Evolutionary conservation across 106 monocot species (phyloP).

Genomic region (Allium cepa): DNA sequence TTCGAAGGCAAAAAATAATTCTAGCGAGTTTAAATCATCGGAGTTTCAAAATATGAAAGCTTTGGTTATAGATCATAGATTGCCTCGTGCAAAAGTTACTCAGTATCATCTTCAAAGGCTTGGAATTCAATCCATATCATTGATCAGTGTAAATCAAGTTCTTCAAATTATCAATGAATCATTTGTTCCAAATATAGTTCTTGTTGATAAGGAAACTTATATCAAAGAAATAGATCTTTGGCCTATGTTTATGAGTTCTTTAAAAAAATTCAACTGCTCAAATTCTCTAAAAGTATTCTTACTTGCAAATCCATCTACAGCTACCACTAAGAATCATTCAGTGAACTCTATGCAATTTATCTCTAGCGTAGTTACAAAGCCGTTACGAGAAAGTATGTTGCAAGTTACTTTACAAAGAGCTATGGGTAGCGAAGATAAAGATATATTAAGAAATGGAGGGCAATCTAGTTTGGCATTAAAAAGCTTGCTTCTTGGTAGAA

Average conservation of each 20-base stretch:
- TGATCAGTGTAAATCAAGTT: constrained; percentile 24
- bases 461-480: constrained; percentile 37
- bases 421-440: constrained; percentile 52
- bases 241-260: constrained; percentile 34
- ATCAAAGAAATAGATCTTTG: constrained; percentile 25
- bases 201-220: constrained; percentile 81
- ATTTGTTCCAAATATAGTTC: constrained; percentile 37
- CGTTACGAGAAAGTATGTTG: constrained; percentile 80
- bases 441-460: constrained; percentile 33
- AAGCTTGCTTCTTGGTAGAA: constrained; percentile 50
- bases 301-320: constrained; percentile 52
- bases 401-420: constrained; percentile 53
- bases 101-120: constrained; percentile 83
- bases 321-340: constrained; percentile 29
- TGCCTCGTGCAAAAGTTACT: constrained; percentile 60
- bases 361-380: constrained; percentile 70
- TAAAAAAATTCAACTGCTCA: constrained; percentile 16
- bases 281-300: constrained; percentile 70
- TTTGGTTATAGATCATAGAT: constrained; percentile 75
- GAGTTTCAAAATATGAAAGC: constrained; percentile 80
- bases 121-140: constrained; percentile 48
- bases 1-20: constrained; percentile 18
- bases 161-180: constrained; percentile 26
- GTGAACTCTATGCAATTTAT: constrained; percentile 19
- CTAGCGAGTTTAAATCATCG: constrained; percentile 38